These are phyloP conservation scores for Xerophyta viscosa DNA, from an alignment of 106 monocot genomes.

Conservation along the genomic window DNA sequence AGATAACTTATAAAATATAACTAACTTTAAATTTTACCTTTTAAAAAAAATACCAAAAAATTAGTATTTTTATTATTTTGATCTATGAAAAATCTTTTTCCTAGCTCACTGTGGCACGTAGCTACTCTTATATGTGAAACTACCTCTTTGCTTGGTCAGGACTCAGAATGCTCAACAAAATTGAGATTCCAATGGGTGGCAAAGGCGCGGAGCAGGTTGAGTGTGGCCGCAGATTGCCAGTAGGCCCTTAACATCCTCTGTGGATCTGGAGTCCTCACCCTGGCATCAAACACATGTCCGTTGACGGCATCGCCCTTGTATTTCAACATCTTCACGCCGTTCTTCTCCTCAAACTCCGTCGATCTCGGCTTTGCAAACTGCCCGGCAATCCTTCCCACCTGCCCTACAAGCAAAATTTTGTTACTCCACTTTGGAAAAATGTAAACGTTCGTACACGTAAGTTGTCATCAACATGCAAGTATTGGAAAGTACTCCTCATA, in stretches of 20 bases:
- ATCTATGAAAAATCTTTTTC: no score
- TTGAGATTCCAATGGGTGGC: conserved; percentile 74
- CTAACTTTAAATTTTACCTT: no score
- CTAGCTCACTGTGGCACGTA: conserved; percentile 70
- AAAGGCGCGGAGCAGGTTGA: conserved; percentile 46
- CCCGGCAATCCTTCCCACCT: conserved; percentile 75
- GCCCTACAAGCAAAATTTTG: no score
- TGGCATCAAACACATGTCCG: conserved; percentile 34
- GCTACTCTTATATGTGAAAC: no score
- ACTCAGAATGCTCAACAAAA: conserved; percentile 61
- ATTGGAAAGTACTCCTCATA: no score
- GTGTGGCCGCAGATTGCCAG: conserved; percentile 37
- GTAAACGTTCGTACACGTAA: no score
- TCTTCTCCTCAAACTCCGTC: conserved; percentile 27
- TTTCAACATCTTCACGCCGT: conserved; percentile 47
- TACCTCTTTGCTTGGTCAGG: conserved; percentile 68
- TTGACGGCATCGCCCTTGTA: conserved; percentile 45
- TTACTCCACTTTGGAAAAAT: no score
- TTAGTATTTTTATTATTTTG: no score
- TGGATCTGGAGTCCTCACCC: conserved; percentile 42
- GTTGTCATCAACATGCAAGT: no score
- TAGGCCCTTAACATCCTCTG: conserved; percentile 65
- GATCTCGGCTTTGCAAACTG: conserved; percentile 70
- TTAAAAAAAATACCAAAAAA: no score
- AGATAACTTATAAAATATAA: no score